Evolutionary conservation across 2,329 filamentous ascomycete species (phyloP), one percentile per base, ranked within the genome.

Genomic region (Pyrenophora tritici-repentis): DNA sequence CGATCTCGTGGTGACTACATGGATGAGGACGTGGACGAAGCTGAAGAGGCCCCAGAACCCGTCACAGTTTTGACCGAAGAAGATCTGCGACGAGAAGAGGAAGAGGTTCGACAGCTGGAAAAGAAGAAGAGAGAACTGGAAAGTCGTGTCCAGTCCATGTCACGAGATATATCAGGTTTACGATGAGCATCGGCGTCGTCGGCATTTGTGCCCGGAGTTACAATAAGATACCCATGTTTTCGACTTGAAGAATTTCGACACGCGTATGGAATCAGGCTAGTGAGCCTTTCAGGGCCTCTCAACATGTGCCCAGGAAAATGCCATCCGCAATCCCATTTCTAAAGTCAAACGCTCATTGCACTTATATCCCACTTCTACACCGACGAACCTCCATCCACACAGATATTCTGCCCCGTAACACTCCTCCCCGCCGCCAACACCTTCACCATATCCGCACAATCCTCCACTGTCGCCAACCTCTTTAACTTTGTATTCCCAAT

Each of bases 11-110:
- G 83, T 54, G 83, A 85, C 24, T 68, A 84, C 33, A 80, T 82
- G 1, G 81, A 82, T 1, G 81, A 86, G 10, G 80, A 83, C 2
- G 77, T 80, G 0, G 78, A 81, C 3, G 75, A 77, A 1, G 64
- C 60, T 6, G 73, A 72, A 17, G 72, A 69, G 22, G 70, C 66
- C n/a, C 73, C 76, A 18, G 71, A 73, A 32, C 75, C 77, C 33
- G 72, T 72, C n/a, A 39, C 58, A 13, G 69, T 79, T 4, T 77
- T 85, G 75, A 90, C 86, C 0, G 85, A 88, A 56, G 87, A 89
- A 45, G 87, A 91, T 63, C 67, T 91, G 47, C 79, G 79, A 57
- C 78, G 79, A 52, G 88, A 90, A 65, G 88, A 91, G 66, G 86
- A 87, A 45, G 87, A 86, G 61, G 83, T 89, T 49, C 75, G 76